A percentile compares a stretch with the other conserved stretches of the same genome.
These are phyloP conservation scores for Xerocomellus amylosporus DNA, from an alignment of 768 basidiomycete genomes.

Conservation along the genomic window DNA sequence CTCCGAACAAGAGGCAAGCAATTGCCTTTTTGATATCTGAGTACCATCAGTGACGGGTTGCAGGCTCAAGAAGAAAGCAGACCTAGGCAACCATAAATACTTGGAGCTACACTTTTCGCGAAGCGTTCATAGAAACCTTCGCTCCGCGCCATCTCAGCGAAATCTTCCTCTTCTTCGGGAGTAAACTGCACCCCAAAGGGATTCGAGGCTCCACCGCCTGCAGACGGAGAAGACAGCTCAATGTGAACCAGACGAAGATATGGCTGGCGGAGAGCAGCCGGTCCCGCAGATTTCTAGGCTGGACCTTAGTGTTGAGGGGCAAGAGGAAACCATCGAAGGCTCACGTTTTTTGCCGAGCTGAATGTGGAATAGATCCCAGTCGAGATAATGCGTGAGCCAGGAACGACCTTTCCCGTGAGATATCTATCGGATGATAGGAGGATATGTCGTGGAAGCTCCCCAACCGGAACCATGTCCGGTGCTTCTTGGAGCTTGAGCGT, in stretches of 20 bases:
- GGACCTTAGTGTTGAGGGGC: background rate
- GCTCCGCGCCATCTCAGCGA: constrained; percentile 83
- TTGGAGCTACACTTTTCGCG: constrained; percentile 90
- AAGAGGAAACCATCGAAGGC: constrained; percentile 20
- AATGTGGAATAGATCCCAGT: constrained; percentile 98
- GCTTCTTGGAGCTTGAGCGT: constrained; percentile 97
- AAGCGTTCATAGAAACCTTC: constrained; percentile 93
- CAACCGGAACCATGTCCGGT: constrained; percentile 99
- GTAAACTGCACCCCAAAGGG: constrained; percentile 88
- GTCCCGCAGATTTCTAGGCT: constrained; percentile 70
- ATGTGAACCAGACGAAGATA: constrained; percentile 93
- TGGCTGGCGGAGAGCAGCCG: constrained; percentile 87
- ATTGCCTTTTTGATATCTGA: constrained; percentile 98
- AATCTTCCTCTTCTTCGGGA: constrained; percentile 97
- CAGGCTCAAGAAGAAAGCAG: background rate
- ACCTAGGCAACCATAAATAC: constrained; percentile 96
- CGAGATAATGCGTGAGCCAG: constrained; percentile 91
- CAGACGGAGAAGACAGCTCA: constrained; percentile 79
- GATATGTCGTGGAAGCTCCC: constrained; percentile 96
- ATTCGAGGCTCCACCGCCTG: constrained; percentile 69
- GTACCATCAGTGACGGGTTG: constrained; percentile 6
- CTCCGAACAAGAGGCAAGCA: constrained; percentile 92
- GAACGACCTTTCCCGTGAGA: constrained; percentile 89
- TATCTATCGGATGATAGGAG: constrained; percentile 88
- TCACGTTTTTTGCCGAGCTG: constrained; percentile 80